Evolutionary conservation across 2,329 filamentous ascomycete species (phyloP).

Genomic region (Penicillium sp.): DNA sequence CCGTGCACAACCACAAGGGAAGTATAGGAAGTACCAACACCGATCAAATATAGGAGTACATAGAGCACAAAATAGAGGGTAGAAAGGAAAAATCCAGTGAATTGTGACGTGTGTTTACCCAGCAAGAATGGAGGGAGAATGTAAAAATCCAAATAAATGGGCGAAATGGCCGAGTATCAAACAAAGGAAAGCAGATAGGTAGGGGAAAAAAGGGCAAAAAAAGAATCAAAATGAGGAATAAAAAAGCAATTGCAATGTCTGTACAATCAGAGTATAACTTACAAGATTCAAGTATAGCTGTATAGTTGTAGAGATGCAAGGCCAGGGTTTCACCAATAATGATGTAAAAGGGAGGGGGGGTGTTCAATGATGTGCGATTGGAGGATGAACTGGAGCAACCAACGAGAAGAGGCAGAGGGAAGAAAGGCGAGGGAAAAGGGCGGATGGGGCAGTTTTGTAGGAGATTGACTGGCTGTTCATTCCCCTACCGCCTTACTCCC

Average conservation of each 20-base stretch:
- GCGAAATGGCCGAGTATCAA: background rate
- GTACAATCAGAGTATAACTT: background rate
- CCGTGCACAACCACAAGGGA: slow-evolving; percentile 7
- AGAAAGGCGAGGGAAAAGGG: slow-evolving; percentile 37
- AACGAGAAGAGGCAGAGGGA: slow-evolving; percentile 43
- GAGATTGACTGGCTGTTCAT: slow-evolving; percentile 26
- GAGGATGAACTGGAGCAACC: slow-evolving; percentile 38
- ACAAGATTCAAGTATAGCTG: background rate
- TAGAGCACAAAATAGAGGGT: background rate
- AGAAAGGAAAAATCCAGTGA: background rate
- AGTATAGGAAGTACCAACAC: background rate
- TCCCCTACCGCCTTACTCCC: slow-evolving; percentile 4
- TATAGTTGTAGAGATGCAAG: background rate
- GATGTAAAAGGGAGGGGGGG: slow-evolving; percentile 9
- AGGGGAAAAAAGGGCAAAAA: background rate
- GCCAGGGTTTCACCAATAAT: slow-evolving; percentile 12
- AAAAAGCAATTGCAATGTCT: background rate
- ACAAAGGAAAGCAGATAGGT: background rate
- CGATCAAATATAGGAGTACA: background rate
- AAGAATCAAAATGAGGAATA: too few relatives aligned
- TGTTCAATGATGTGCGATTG: slow-evolving; percentile 23
- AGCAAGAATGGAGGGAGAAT: background rate
- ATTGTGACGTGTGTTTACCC: slow-evolving; percentile 1
- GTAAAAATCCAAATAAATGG: background rate
- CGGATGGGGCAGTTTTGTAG: slow-evolving; percentile 45